phyloP scores from a whole-genome alignment of 805 yeast species.

The Saturnispora saitoi region DNA sequence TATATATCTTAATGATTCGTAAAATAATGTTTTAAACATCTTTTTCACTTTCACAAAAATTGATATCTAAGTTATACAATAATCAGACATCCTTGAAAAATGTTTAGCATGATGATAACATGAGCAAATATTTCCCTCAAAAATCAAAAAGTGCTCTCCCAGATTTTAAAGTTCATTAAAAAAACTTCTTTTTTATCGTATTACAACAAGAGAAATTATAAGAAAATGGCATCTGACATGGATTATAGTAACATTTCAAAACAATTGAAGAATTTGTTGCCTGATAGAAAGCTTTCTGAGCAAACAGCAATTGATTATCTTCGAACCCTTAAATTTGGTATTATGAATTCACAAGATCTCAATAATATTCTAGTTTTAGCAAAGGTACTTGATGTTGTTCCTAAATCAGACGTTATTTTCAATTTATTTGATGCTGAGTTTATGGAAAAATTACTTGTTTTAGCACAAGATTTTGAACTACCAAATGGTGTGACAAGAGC shows the following conservation, averaged over 20 bases:
- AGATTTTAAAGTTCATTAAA: not conserved
- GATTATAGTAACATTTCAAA: constrained; percentile 23
- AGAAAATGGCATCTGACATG: not conserved
- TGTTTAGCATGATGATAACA: too few relatives aligned
- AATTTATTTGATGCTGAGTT: constrained; percentile 18
- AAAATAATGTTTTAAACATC: too few relatives aligned
- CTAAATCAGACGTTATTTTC: constrained; percentile 24
- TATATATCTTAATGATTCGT: too few relatives aligned
- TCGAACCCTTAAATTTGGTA: not conserved
- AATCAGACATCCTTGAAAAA: too few relatives aligned
- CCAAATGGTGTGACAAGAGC: constrained; percentile 11
- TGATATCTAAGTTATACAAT: too few relatives aligned
- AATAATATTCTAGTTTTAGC: constrained; percentile 48
- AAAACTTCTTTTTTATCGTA: not conserved
- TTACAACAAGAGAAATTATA: not conserved
- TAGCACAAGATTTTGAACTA: constrained; percentile 15
- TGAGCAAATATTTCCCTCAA: too few relatives aligned
- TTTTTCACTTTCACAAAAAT: too few relatives aligned
- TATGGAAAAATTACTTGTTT: constrained; percentile 19
- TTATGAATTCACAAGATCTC: constrained; percentile 22
- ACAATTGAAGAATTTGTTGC: constrained; percentile 20
- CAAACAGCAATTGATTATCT: not conserved
- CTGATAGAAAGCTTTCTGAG: constrained; percentile 7
- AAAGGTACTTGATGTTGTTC: constrained; percentile 40
- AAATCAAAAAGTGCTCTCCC: too few relatives aligned